Evolutionary conservation across 1,284 basidiomycete species (phyloP).

Genomic region (Tilletia walkeri): DNA sequence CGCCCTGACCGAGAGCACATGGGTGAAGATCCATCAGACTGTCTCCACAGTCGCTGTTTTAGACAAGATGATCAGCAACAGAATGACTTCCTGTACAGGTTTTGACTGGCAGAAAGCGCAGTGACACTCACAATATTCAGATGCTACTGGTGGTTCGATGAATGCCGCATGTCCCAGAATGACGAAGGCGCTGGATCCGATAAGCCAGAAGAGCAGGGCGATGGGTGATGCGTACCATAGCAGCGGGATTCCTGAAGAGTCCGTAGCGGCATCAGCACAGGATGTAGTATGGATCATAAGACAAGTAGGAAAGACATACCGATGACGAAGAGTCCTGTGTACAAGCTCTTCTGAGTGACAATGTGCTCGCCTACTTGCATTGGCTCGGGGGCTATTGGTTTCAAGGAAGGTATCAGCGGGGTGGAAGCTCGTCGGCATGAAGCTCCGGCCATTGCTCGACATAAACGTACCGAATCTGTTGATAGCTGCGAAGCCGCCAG

Average conservation of each 20-base stretch:
- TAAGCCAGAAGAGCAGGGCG: slow-evolving; percentile 56
- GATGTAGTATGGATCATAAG: neutral
- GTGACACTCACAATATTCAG: slow-evolving; percentile 14
- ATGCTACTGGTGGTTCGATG: slow-evolving; percentile 56
- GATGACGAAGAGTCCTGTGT: slow-evolving; percentile 60
- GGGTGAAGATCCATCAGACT: neutral
- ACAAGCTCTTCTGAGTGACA: slow-evolving; percentile 72
- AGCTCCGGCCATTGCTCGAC: too few relatives aligned
- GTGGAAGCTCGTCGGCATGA: neutral
- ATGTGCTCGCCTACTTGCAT: slow-evolving; percentile 71
- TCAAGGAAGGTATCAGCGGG: neutral
- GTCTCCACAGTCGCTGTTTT: slow-evolving; percentile 7
- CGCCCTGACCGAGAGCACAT: too few relatives aligned
- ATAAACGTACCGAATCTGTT: slow-evolving; percentile 75
- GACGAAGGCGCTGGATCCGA: slow-evolving; percentile 54
- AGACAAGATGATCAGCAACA: neutral
- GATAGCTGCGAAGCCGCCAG: slow-evolving; percentile 85
- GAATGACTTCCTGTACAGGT: too few relatives aligned
- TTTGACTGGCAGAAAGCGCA: too few relatives aligned
- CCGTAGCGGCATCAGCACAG: neutral
- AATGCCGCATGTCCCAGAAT: slow-evolving; percentile 75
- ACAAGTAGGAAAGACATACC: slow-evolving; percentile 27
- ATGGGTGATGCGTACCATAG: slow-evolving; percentile 51
- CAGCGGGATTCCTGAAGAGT: slow-evolving; percentile 38
- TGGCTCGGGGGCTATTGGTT: slow-evolving; percentile 44